These are phyloP conservation scores for Leonotis leonurus DNA, from an alignment of 257 asterid genomes.

Conservation along the genomic window DNA sequence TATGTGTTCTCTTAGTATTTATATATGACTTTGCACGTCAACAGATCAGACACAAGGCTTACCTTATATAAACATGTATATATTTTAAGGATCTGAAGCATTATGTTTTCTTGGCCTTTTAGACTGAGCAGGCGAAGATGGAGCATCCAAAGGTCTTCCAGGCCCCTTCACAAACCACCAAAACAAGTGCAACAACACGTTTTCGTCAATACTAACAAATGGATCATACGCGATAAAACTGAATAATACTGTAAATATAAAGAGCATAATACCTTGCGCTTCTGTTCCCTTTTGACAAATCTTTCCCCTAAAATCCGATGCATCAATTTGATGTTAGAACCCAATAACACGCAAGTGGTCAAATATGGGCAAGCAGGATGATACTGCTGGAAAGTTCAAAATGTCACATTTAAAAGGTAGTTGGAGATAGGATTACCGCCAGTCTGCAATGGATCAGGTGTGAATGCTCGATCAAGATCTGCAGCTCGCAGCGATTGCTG, in stretches of 20 bases:
- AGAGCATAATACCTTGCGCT: constrained; percentile 79
- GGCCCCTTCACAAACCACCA: constrained; percentile 47
- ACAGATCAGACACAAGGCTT: not conserved
- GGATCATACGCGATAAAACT: not conserved
- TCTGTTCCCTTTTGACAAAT: constrained; percentile 71
- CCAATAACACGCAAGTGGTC: not conserved
- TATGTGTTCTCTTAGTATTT: no score
- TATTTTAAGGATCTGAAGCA: not conserved
- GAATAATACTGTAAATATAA: not conserved
- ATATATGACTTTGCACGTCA: no score
- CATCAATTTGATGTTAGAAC: constrained; percentile 7
- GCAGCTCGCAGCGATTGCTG: constrained; percentile 68
- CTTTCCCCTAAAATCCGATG: constrained; percentile 55
- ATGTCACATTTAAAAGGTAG: not conserved
- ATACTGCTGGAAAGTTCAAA: not conserved
- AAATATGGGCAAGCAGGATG: not conserved
- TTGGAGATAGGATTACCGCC: constrained; percentile 46
- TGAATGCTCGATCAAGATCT: constrained; percentile 69
- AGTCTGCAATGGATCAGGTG: constrained; percentile 54
- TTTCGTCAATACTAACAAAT: not conserved
- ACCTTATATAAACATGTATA: not conserved
- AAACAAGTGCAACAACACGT: not conserved
- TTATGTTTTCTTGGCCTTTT: constrained; percentile 77
- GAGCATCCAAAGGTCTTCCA: constrained; percentile 68
- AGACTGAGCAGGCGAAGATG: constrained; percentile 81